These are phyloP conservation scores for Ogataea pini DNA, from an alignment of 805 yeast genomes.

Conservation along the genomic window DNA sequence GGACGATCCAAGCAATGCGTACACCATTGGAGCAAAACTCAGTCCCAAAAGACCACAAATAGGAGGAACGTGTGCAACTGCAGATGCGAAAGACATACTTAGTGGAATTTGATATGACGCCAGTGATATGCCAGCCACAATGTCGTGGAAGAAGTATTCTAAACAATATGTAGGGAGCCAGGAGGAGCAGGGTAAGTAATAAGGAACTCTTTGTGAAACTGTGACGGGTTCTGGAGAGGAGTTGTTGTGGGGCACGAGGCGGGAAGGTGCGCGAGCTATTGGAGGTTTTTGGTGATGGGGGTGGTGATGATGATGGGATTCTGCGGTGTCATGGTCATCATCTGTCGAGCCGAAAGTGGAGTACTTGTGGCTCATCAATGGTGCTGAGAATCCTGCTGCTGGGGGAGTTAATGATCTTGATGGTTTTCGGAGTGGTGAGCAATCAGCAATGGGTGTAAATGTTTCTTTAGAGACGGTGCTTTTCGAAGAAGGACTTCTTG, in stretches of 20 bases:
- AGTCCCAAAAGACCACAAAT: slow-evolving; percentile 75
- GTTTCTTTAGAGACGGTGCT: background rate
- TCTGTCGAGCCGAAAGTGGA: slow-evolving; percentile 6
- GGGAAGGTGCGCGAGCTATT: background rate
- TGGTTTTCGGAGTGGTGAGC: background rate
- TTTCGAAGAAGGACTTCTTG: background rate
- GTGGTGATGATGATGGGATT: background rate
- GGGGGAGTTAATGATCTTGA: background rate
- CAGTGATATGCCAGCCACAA: slow-evolving; percentile 80
- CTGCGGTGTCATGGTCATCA: background rate
- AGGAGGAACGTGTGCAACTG: slow-evolving; percentile 83
- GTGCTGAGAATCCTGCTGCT: background rate
- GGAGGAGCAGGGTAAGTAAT: slow-evolving; percentile 65
- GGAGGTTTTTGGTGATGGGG: slow-evolving; percentile 1
- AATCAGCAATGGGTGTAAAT: background rate
- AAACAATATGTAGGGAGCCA: slow-evolving; percentile 61
- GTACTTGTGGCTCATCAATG: background rate
- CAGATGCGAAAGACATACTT: slow-evolving; percentile 76
- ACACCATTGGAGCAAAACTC: slow-evolving; percentile 75
- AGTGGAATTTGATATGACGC: slow-evolving; percentile 93
- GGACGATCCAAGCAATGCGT: slow-evolving; percentile 77
- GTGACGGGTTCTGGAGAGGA: slow-evolving; percentile 1
- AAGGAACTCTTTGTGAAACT: slow-evolving; percentile 41
- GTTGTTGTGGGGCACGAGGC: background rate
- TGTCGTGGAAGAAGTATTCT: slow-evolving; percentile 52